phyloP scores from a whole-genome alignment of 306 rosid genomes.

The Phaseolus lunatus region DNA sequence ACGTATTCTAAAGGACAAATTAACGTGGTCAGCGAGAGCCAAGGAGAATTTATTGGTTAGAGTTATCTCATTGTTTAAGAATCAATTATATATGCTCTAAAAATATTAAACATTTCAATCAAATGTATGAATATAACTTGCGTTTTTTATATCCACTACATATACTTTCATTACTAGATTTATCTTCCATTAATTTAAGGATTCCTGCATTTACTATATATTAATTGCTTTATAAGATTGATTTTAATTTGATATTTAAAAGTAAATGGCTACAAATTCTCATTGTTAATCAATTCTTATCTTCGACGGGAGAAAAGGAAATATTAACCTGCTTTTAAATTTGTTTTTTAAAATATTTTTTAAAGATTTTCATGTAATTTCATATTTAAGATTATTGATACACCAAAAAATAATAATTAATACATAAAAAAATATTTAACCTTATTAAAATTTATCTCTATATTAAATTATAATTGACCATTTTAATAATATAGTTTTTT shows the following conservation, averaged over 20 bases:
- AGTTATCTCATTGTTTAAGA: constrained; percentile 9
- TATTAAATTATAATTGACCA: neutral
- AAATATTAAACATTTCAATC: constrained; percentile 12
- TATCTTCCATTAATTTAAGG: constrained; percentile 31
- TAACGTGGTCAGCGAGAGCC: neutral
- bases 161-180: neutral
- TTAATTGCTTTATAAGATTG: constrained; percentile 1
- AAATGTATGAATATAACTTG: neutral
- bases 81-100: constrained; percentile 30
- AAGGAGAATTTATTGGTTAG: constrained; percentile 22
- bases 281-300: neutral
- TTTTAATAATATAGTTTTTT: neutral
- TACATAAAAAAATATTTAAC: too few species aligned
- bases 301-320: neutral
- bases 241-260: constrained; percentile 29
- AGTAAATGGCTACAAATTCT: neutral
- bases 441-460: neutral
- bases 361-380: neutral
- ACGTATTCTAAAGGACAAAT: constrained; percentile 16
- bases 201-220: constrained; percentile 22
- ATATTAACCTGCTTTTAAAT: neutral
- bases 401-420: too few species aligned
- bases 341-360: neutral
- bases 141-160: neutral
- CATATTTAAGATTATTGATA: neutral